These are phyloP conservation scores for Misopates orontium DNA, from an alignment of 257 asterid species.

Conservation along the genomic window DNA sequence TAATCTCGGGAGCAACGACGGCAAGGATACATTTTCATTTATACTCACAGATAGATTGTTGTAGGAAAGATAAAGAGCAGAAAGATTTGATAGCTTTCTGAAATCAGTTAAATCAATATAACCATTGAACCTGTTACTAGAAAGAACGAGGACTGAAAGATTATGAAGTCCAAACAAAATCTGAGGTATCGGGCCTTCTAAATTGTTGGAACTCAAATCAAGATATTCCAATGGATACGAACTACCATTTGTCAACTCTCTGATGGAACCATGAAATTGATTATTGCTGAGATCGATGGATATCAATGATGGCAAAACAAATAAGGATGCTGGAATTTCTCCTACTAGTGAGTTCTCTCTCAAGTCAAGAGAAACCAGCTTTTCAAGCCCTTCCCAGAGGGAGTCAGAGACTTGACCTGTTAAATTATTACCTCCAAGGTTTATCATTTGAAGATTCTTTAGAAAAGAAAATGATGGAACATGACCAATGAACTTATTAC, in stretches of 20 bases:
- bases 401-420: slow-evolving; percentile 39
- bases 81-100: slow-evolving; percentile 28
- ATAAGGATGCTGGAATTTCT: slow-evolving; percentile 43
- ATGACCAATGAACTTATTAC: slow-evolving; percentile 42
- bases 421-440: slow-evolving; percentile 34
- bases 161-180: slow-evolving; percentile 40
- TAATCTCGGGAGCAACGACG: slow-evolving; percentile 37
- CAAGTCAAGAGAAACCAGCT: slow-evolving; percentile 38
- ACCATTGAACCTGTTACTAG: slow-evolving; percentile 55
- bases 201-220: slow-evolving; percentile 41
- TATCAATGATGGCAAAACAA: slow-evolving; percentile 42
- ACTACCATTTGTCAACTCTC: slow-evolving; percentile 6
- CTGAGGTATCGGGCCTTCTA: slow-evolving; percentile 55
- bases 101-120: slow-evolving; percentile 36
- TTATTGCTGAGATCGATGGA: slow-evolving; percentile 36
- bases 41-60: slow-evolving; percentile 26
- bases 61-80: slow-evolving; percentile 39
- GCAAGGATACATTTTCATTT: slow-evolving; percentile 18
- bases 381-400: slow-evolving; percentile 44
- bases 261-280: slow-evolving; percentile 40
- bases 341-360: slow-evolving; percentile 46
- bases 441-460: slow-evolving; percentile 34
- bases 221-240: slow-evolving; percentile 32
- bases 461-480: slow-evolving; percentile 49
- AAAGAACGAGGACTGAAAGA: slow-evolving; percentile 35